phyloP scores from a whole-genome alignment of 306 rosid species.

The Alnus rubra region DNA sequence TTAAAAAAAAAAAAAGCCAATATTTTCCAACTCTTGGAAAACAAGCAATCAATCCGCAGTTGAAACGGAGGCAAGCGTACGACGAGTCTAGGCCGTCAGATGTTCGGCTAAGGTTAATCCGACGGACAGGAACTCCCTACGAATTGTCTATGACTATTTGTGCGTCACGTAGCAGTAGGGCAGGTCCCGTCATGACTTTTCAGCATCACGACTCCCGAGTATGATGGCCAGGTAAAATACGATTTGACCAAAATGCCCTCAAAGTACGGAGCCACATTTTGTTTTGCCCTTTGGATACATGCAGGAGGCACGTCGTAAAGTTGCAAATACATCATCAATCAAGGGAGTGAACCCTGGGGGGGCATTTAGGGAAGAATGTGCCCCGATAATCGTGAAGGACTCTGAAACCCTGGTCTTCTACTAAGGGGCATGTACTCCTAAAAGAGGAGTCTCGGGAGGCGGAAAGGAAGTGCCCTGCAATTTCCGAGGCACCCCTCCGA shows the following conservation, averaged over 20 bases:
- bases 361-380: not conserved
- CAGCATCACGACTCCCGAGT: not conserved
- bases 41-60: not conserved
- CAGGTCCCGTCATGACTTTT: not conserved
- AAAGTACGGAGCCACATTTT: not conserved
- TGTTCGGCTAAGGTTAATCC: not conserved
- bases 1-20: too few relatives aligned
- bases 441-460: conserved; percentile 22
- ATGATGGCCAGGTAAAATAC: not conserved
- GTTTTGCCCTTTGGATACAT: not conserved
- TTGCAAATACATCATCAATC: too few relatives aligned
- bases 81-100: not conserved
- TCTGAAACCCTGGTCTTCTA: not conserved
- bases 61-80: not conserved
- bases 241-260: not conserved
- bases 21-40: too few relatives aligned
- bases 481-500: conserved; percentile 28
- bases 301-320: too few relatives aligned
- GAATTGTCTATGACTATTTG: not conserved
- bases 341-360: not conserved
- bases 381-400: not conserved
- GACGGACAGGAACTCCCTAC: not conserved
- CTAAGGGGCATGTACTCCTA: not conserved
- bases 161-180: not conserved
- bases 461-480: conserved; percentile 29